Conservation (phyloP, 306 rosid genomes). For the Rubus idaeus region DNA sequence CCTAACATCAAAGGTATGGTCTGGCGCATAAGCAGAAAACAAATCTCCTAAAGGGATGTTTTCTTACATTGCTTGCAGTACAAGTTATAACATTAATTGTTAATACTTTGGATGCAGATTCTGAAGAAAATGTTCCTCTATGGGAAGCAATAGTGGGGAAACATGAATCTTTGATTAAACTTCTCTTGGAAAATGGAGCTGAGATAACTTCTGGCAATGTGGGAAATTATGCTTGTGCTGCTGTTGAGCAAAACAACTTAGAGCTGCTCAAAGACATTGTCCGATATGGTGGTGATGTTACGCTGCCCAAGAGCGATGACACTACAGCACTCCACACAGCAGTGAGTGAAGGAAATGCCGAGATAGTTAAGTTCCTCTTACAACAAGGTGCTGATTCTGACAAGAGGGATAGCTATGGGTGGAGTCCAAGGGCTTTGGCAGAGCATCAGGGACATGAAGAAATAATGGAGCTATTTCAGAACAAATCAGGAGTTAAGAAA, state of each 20-base stretch:
- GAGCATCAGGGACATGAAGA: constrained; percentile 59
- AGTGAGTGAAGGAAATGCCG: constrained; percentile 48
- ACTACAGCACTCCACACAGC: constrained; percentile 62
- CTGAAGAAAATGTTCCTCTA: constrained; percentile 53
- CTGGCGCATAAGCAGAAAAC: background rate
- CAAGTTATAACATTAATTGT: background rate
- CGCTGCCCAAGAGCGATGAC: constrained; percentile 36
- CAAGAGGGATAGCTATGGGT: constrained; percentile 41
- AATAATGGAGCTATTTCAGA: constrained; percentile 38
- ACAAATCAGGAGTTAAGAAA: constrained; percentile 8
- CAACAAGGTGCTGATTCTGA: constrained; percentile 55
- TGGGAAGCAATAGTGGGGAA: constrained; percentile 52
- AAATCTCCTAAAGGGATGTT: background rate
- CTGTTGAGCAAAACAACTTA: constrained; percentile 48
- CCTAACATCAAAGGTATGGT: constrained; percentile 60
- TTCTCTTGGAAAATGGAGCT: constrained; percentile 54
- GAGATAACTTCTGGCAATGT: constrained; percentile 28
- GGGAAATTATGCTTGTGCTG: constrained; percentile 45
- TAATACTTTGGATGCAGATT: constrained; percentile 40
- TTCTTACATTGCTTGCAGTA: background rate
- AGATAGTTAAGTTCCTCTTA: constrained; percentile 49
- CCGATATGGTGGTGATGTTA: constrained; percentile 39
- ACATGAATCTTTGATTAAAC: constrained; percentile 41
- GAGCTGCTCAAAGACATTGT: constrained; percentile 47
- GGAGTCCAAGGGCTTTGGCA: constrained; percentile 59